Base-by-base conservation (phyloP, 108 stramenopile species). In the Bacterosira constricta region DNA sequence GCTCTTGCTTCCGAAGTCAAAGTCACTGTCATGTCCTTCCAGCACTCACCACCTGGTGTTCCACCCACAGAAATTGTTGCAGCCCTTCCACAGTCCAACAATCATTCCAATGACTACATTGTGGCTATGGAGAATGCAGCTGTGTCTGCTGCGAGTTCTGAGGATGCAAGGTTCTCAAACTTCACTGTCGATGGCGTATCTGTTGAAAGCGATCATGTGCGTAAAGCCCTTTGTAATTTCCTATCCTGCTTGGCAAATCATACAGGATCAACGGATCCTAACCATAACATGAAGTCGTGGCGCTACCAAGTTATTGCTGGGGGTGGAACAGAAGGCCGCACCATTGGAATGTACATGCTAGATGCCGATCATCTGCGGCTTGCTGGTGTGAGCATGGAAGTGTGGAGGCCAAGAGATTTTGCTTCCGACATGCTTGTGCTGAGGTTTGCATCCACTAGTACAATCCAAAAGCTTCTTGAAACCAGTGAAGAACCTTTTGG, bases 221-320 rank as follows among this genome's bases (percentile, higher is more conserved):
- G 56, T n/a, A 5, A 5, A 6, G 9, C 35, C 21, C 17, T 58
- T 21, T 58, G 56, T 58, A 23, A 58, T 38, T 58, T 58, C 26
- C 56, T 58, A 6, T 6, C 56, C 21, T 13, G 56, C 21, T 6
- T 37, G n/a, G 13, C 15, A n/a, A 38, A 58, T 58, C 56, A 58
- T 15, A 38, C 36, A 5, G 56, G 23, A 11, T 13, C 56, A 6
- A 58, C 56, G 6, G 56, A 58, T 21, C 17, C 56, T 5, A 58
- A 58, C 56, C 56, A 58, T 38, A 20, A 58, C 13, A 58, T 58
- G 6, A 58, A 58, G 36, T 21, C 10, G 6, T 58, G 56, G 56
- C 15, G 56, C n/a, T 29, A 58, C 13, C 56, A 58, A 38, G 21
- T 29, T n/a, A 58, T 58, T 58, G 56, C 21, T 6, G 56, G 11